Conservation (phyloP, 495 filamentous ascomycete species). For the Lepidopterella palustris region DNA sequence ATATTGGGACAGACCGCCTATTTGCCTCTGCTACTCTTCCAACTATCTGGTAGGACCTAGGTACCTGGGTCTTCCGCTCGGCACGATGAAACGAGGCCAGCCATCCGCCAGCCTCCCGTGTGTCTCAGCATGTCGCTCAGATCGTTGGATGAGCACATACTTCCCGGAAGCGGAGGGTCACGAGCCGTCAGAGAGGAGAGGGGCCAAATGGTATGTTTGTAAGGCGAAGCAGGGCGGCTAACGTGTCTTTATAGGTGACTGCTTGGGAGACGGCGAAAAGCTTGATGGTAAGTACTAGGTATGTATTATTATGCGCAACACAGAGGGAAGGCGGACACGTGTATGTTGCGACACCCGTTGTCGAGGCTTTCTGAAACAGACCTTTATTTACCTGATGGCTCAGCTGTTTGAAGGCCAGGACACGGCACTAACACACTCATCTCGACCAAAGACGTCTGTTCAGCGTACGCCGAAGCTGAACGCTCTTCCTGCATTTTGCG, state of each 20-base stretch:
- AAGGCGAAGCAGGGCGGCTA: not conserved
- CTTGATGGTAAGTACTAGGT: not conserved
- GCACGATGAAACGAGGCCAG: conserved; percentile 19
- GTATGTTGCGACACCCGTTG: conserved; percentile 5
- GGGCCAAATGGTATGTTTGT: not conserved
- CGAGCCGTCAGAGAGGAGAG: not conserved
- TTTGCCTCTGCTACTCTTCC: not conserved
- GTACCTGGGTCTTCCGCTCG: conserved; percentile 15
- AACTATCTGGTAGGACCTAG: not conserved
- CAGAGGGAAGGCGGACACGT: conserved; percentile 15
- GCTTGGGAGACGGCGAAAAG: not conserved
- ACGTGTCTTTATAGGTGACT: not conserved
- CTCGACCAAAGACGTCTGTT: not conserved
- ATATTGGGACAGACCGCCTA: not conserved
- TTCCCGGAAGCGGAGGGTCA: conserved; percentile 4
- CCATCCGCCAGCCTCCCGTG: conserved; percentile 3
- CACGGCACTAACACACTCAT: not conserved
- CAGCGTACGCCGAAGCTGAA: not conserved
- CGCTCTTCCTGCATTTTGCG: conserved; percentile 17
- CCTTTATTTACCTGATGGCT: conserved; percentile 6
- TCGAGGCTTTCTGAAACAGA: conserved; percentile 19
- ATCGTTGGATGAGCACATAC: conserved; percentile 8
- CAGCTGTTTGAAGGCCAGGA: not conserved
- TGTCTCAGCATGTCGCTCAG: conserved; percentile 13
- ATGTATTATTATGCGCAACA: not conserved